Evolutionary conservation across 371 early-diverging fungal species (phyloP), one percentile per base, ranked within the genome.

Genomic region (Amoeboradix gromovi): DNA sequence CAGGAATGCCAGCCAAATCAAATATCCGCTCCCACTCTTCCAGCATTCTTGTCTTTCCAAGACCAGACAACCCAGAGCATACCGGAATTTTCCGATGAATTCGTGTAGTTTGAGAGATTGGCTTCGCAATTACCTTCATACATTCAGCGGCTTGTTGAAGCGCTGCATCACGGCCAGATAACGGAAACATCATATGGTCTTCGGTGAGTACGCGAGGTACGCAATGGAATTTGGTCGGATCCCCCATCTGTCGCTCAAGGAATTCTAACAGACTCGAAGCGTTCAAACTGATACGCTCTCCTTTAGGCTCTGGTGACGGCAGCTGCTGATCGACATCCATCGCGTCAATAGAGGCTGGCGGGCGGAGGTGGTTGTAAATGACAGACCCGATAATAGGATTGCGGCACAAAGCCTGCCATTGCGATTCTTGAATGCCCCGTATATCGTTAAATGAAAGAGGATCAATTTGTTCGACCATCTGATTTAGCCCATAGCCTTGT

Each of bases 1-100:
- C 2, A 67, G 16, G 16, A 28, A 67, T 67, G 2, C 67, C 67
- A 67, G 67, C 67, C 67, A 16, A 16, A 67, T 67, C 67, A 67
- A 67, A 67, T 12, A 67, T 67, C 27, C 28, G 67, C 27, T 67
- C 67, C 67, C 67, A 67, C 29, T 67, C 67, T 67, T 67, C 67
- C 28, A 67, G 29, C 67, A 67, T 67, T 67, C 67, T 67, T 28
- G 67, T 67, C 27, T 67, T 67, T 29, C 67, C 67, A 5, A 27
- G 2, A 2, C 67, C 67, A 67, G 67, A 67, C 28, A 67, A 27
- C 2, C 67, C 67, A 27, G 67, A 12, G 29, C 67, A 67, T 2
- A 67, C 67, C 22, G 67, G 67, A 29, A 67, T 67, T 16, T 2
- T 27, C 27, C 67, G 12, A 29, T 27, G 2, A 67, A 2, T 2